Conservation (phyloP, 2,329 filamentous ascomycete species). For the Botrytis tulipae region DNA sequence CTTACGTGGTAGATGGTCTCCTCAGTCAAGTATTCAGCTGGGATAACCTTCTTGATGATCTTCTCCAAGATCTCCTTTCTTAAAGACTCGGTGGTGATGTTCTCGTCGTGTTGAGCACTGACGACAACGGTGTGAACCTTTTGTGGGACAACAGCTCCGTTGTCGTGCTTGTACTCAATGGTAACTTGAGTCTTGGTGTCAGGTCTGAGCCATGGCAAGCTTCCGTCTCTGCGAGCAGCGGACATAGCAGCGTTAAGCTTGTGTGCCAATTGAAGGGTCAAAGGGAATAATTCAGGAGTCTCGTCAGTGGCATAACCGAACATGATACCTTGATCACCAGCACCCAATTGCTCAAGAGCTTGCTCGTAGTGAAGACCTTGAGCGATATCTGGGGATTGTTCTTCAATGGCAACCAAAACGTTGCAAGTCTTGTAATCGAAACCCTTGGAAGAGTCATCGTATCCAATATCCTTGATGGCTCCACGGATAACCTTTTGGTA, state of each 20-base stretch:
- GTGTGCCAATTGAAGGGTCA: conserved; percentile 92
- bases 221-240: conserved; percentile 80
- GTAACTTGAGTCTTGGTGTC: conserved; percentile 99
- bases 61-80: conserved; percentile 95
- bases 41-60: conserved; percentile 95
- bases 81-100: conserved; percentile 86
- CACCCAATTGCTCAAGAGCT: conserved; percentile 95
- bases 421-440: conserved; percentile 99
- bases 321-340: conserved; percentile 99
- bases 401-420: conserved; percentile 96
- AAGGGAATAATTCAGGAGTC: conserved; percentile 93
- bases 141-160: conserved; percentile 85
- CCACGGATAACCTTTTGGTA: conserved; percentile 97
- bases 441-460: conserved; percentile 94
- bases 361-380: conserved; percentile 98
- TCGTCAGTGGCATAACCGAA: conserved; percentile 99
- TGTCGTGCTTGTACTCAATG: conserved; percentile 96
- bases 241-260: conserved; percentile 96
- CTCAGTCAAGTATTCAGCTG: conserved; percentile 86
- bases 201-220: conserved; percentile 89
- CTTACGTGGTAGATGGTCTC: conserved; percentile 91
- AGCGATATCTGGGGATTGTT: conserved; percentile 98
- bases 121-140: conserved; percentile 97
- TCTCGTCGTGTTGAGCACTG: conserved; percentile 87
- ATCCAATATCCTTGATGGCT: conserved; percentile 97